Percentiles rank a stretch among this genome's conserved stretches.
Conservation (phyloP, 2,329 filamentous ascomycete species). For the Colletotrichum neosansevieriae region DNA sequence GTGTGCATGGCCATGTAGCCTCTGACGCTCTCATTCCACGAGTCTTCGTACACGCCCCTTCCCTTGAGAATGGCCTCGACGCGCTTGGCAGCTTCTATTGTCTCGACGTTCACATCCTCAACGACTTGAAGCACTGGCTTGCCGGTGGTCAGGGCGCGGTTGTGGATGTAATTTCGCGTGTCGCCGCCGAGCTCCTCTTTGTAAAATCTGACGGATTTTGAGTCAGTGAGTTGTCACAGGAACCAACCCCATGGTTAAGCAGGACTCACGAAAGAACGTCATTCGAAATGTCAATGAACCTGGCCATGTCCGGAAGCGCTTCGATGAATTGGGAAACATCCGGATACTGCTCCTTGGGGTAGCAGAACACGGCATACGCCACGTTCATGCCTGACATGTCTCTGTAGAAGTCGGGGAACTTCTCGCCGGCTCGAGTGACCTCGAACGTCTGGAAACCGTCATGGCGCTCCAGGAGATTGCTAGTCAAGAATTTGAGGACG, state of each 20-base stretch:
- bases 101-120: conserved; percentile 36
- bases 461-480: conserved; percentile 43
- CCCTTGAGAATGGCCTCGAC: conserved; percentile 40
- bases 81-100: conserved; percentile 36
- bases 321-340: conserved; percentile 41
- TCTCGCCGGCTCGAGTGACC: conserved; percentile 37
- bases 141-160: conserved; percentile 32
- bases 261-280: conserved; percentile 43
- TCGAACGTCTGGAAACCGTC: conserved; percentile 41
- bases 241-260: not conserved
- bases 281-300: conserved; percentile 43
- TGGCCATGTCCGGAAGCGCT: conserved; percentile 43
- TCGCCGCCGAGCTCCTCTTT: conserved; percentile 42
- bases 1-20: conserved; percentile 44
- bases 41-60: conserved; percentile 40
- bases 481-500: conserved; percentile 42
- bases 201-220: conserved; percentile 39
- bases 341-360: conserved; percentile 41
- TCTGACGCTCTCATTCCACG: conserved; percentile 39
- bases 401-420: conserved; percentile 42
- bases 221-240: not conserved
- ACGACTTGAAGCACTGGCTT: conserved; percentile 29
- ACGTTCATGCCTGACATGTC: conserved; percentile 43
- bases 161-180: conserved; percentile 42
- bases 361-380: conserved; percentile 43